Evolutionary conservation across 257 asterid genomes (phyloP), one percentile per base, ranked within the genome.

Genomic region (Solanum ossicruentum): DNA sequence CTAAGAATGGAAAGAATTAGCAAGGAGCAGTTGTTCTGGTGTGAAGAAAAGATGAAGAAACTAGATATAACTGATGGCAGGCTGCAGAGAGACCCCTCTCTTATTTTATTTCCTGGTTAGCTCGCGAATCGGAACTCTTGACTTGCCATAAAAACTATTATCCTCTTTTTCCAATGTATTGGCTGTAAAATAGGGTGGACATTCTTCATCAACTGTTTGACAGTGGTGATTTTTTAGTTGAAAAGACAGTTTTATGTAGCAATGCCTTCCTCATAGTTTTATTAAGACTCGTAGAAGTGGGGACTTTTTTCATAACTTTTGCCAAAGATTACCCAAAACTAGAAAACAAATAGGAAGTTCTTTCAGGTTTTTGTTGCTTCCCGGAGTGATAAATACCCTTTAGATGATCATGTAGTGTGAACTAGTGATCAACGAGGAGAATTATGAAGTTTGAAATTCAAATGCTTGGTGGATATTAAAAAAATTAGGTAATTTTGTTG

Each of bases 41-140:
- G 98, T 7, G 97, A 95, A 84, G 98, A 93, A 51, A 97, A 93
- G 94, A 92, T 90, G 94, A 95, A 95, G 91, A 96, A 91, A 86
- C 66, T 94, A 80, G 90, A 87, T 18, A 61, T 92, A 20, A 71
- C 87, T 1, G 90, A 90, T 21, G 98, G 96, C 21, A 95, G 95
- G 88, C 87, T 96, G 85, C 95, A 71, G 84, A 93, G 99, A 71
- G 98, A 95, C 82, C 97, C 98, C 2, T 91, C 98, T 32, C 93
- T 98, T 13, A 65, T 89, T 70, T 89, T 96, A 83, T 96, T 96
- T 86, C 98, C 98, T 80, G 89, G 92, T 58, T 90, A 89, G 90
- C 61, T 77, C 56, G 63, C 60, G 1, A 55, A 52, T 18, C 13
- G 70, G 57, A 21, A 72, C 60, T 41, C 54, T 36, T 26, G 72